Conservation (phyloP, 169 alveolate species). For the Perkinsus olseni region DNA sequence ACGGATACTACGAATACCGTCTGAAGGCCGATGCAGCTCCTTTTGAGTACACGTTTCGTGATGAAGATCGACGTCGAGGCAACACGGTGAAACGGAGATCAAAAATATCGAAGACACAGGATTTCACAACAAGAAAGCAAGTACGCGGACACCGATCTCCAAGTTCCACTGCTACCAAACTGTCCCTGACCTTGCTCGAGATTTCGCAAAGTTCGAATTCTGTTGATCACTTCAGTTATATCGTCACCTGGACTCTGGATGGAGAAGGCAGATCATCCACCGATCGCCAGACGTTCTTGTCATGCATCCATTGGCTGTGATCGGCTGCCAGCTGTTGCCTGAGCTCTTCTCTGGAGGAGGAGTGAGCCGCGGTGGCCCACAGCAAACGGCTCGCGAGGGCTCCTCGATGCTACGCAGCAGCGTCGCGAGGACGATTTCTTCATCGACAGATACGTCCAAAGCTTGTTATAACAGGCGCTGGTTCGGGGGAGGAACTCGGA, state of each 20-base stretch:
- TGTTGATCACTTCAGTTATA: neutral
- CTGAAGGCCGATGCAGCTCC: neutral
- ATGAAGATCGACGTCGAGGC: neutral
- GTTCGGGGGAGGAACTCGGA: neutral
- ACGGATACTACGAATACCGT: neutral
- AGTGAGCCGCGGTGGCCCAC: too few relatives aligned
- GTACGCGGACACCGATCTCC: neutral
- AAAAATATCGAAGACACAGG: neutral
- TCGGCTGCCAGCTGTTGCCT: neutral
- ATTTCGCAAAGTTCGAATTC: too few relatives aligned
- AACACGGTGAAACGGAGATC: neutral
- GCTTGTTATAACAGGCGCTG: neutral
- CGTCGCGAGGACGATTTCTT: too few relatives aligned
- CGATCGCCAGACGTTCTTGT: neutral
- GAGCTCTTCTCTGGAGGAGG: neutral
- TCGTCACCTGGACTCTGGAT: neutral
- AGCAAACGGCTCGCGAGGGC: too few relatives aligned
- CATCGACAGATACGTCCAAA: neutral
- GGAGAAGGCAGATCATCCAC: neutral
- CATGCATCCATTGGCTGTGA: neutral
- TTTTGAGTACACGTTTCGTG: neutral
- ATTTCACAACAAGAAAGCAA: neutral
- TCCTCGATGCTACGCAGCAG: too few relatives aligned
- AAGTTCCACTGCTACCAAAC: too few relatives aligned
- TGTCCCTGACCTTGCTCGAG: too few relatives aligned